Evolutionary conservation across 1,284 basidiomycete genomes (phyloP).

Genomic region (Boletus mariae): DNA sequence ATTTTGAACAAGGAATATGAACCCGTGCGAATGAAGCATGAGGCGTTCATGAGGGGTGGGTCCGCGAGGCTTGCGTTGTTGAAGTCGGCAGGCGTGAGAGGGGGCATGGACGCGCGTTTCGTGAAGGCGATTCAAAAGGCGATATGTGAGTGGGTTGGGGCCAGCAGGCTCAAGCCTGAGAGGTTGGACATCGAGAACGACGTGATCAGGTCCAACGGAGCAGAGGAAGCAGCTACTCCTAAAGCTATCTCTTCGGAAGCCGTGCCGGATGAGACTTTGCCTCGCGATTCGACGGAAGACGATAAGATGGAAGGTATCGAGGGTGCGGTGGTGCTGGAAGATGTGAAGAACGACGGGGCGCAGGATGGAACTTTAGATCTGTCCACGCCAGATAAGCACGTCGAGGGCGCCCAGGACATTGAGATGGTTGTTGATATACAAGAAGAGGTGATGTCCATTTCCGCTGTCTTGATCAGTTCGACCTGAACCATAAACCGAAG

Average conservation of each 20-base stretch:
- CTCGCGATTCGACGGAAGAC: slow-evolving; percentile 2
- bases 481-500: slow-evolving; percentile 11
- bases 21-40: slow-evolving; percentile 48
- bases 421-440: slow-evolving; percentile 18
- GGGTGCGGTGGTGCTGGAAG: neutral
- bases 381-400: slow-evolving; percentile 3
- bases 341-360: neutral
- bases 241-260: neutral
- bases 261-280: neutral
- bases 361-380: neutral
- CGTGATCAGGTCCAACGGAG: neutral
- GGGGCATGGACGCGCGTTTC: slow-evolving; percentile 49
- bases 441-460: slow-evolving; percentile 20
- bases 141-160: slow-evolving; percentile 54
- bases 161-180: slow-evolving; percentile 28
- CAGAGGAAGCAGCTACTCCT: neutral
- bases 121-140: slow-evolving; percentile 45
- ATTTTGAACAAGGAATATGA: slow-evolving; percentile 53
- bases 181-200: slow-evolving; percentile 5
- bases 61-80: slow-evolving; percentile 41
- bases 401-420: slow-evolving; percentile 2
- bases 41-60: slow-evolving; percentile 57
- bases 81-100: slow-evolving; percentile 48
- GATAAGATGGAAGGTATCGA: slow-evolving; percentile 25
- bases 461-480: neutral